Conservation (phyloP, 78 protist genomes). For the Cavenderia fasciculata region DNA sequence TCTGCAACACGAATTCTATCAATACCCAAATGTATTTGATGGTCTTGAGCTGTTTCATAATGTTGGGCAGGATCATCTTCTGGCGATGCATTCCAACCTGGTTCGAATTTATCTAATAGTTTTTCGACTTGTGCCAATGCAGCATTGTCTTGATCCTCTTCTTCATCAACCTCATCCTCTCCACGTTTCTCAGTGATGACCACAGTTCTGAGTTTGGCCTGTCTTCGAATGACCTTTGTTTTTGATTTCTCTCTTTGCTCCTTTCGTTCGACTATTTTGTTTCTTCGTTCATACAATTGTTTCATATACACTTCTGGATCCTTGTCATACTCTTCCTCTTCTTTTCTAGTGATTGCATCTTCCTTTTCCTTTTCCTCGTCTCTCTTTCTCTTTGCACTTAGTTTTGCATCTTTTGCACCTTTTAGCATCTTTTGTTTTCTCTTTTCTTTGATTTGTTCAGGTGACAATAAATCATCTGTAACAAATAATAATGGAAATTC, state of each 20-base stretch:
- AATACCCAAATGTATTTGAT: slow-evolving; percentile 50
- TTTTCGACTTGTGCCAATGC: slow-evolving; percentile 19
- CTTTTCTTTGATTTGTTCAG: slow-evolving; percentile 57
- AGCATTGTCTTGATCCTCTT: slow-evolving; percentile 35
- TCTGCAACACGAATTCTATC: slow-evolving; percentile 75
- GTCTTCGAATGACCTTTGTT: slow-evolving; percentile 27
- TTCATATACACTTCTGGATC: slow-evolving; percentile 57
- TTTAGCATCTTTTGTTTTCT: slow-evolving; percentile 29
- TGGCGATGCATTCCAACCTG: slow-evolving; percentile 20
- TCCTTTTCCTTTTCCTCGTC: slow-evolving; percentile 61
- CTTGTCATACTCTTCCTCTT: slow-evolving; percentile 34
- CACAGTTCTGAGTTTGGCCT: slow-evolving; percentile 18
- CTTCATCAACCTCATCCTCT: slow-evolving; percentile 2
- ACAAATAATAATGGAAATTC: slow-evolving; percentile 45
- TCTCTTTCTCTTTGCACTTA: slow-evolving; percentile 43
- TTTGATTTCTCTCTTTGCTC: slow-evolving; percentile 10
- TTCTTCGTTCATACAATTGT: background rate
- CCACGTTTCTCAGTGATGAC: background rate
- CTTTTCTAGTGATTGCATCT: slow-evolving; percentile 5
- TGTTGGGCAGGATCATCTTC: background rate
- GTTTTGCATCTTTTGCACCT: slow-evolving; percentile 35
- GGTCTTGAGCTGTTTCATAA: slow-evolving; percentile 43
- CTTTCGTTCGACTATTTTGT: background rate
- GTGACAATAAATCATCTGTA: slow-evolving; percentile 25
- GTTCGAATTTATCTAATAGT: slow-evolving; percentile 58